Percentiles rank a stretch among this genome's conserved stretches.
Evolutionary conservation across 1,284 basidiomycete species (phyloP).

Genomic region (Naganishia albida): DNA sequence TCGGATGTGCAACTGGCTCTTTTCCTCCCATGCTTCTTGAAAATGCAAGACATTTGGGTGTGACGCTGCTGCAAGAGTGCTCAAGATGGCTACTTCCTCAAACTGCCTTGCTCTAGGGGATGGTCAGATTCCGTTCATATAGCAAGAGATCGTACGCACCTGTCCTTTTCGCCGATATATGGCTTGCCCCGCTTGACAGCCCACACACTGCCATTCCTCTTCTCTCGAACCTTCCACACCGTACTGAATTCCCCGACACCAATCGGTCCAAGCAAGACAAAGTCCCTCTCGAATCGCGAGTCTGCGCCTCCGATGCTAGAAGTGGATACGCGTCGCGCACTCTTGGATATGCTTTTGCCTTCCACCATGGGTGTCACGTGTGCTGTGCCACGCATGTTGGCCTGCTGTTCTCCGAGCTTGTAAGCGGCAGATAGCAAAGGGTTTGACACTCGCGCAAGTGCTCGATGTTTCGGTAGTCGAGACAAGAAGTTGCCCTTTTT

Average conservation of each 20-base stretch:
- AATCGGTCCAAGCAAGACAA: slow-evolving; percentile 74
- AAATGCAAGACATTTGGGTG: slow-evolving; percentile 83
- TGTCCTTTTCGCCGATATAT: slow-evolving; percentile 83
- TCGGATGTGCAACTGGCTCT: slow-evolving; percentile 79
- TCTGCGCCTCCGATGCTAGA: slow-evolving; percentile 27
- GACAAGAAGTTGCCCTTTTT: slow-evolving; percentile 27
- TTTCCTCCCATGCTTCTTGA: slow-evolving; percentile 94
- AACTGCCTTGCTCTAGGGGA: slow-evolving; percentile 74
- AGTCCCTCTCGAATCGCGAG: slow-evolving; percentile 56
- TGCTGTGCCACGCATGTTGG: slow-evolving; percentile 8
- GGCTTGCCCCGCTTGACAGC: slow-evolving; percentile 93
- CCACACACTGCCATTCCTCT: slow-evolving; percentile 65
- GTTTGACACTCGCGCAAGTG: slow-evolving; percentile 48
- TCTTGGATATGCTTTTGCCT: slow-evolving; percentile 11
- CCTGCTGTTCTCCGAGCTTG: slow-evolving; percentile 35
- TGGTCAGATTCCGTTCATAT: no score
- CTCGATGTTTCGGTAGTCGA: slow-evolving; percentile 31
- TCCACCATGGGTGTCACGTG: not conserved
- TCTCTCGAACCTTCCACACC: slow-evolving; percentile 82
- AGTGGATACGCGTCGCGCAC: slow-evolving; percentile 19
- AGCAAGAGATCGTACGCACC: no score
- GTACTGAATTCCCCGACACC: slow-evolving; percentile 94
- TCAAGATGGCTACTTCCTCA: slow-evolving; percentile 90
- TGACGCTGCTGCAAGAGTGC: slow-evolving; percentile 62
- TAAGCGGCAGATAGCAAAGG: slow-evolving; percentile 49